Evolutionary conservation across 2,329 filamentous ascomycete species (phyloP), one percentile per base, ranked within the genome.

Genomic region (Lasiodiplodia sp.): DNA sequence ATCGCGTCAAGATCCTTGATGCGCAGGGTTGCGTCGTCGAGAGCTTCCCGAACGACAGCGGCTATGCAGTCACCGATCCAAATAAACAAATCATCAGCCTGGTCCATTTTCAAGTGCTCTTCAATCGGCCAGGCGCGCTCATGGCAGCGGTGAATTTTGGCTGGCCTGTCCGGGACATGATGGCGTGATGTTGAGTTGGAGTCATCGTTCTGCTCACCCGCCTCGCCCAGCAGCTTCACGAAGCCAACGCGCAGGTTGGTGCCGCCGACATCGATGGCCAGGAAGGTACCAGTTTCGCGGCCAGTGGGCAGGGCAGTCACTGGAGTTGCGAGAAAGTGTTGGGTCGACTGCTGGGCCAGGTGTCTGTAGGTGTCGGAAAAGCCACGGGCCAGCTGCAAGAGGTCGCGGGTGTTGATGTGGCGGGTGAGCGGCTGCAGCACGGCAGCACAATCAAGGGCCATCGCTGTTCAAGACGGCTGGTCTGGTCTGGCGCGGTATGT

Each of bases 61-160:
- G 91, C 91, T 72, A 96, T 92, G 74, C 90, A 92, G 73, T 87
- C 83, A 31, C 92, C 92, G 72, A 96, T 92, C 92, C 92, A 96
- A n/a, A 85, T 80, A 77, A 96, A 96, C 2, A 95, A 82, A 68
- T 90, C 88, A 68, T 93, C 89, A 1, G 91, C 88, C 71, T 94
- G 90, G 72, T 93, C 88, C 77, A 87, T 88, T 75, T 93, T 93
- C 71, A 94, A 80, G 67, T 90, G 87, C 52, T 93, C 88, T 58
- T 86, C 87, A 73, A 94, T 94, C 8, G 91, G 87, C 91, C 91
- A 94, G 66, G 87, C 87, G 71, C 85, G 90, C 76, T 94, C 92
- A 67, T 92, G 80, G 5, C 87, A 86, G 57, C 89, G 84, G 44
- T 83, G 83, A 38, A 91, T 82, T 53, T 84, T 84, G 25, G 75